phyloP scores from a whole-genome alignment of 2,329 filamentous ascomycete genomes.

The Diaporthe capsici region DNA sequence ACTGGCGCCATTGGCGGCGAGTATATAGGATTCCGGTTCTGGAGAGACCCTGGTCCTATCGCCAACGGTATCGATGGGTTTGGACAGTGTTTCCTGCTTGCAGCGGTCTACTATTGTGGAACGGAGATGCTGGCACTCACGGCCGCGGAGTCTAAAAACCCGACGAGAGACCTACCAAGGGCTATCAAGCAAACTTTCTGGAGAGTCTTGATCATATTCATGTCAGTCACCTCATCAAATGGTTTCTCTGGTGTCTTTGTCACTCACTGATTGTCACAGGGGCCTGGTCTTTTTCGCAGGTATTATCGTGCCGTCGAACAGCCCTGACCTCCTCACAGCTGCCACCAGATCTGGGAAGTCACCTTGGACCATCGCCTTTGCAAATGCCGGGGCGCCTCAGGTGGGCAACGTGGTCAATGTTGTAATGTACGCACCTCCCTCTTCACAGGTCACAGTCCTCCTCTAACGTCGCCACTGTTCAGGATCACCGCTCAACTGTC shows the following conservation, averaged over 20 bases:
- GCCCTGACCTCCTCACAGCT: slow-evolving; percentile 51
- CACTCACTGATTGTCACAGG: slow-evolving; percentile 25
- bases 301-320: slow-evolving; percentile 52
- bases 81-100: slow-evolving; percentile 53
- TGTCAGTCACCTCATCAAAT: not conserved
- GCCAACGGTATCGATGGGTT: slow-evolving; percentile 53
- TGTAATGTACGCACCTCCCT: slow-evolving; percentile 45
- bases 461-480: not conserved
- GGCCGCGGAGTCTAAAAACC: slow-evolving; percentile 51
- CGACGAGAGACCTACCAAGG: slow-evolving; percentile 49
- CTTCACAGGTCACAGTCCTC: no score
- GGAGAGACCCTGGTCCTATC: slow-evolving; percentile 52
- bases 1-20: slow-evolving; percentile 53
- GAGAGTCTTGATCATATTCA: slow-evolving; percentile 51
- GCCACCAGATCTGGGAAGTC: slow-evolving; percentile 49
- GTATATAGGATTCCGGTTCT: slow-evolving; percentile 53
- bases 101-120: slow-evolving; percentile 54
- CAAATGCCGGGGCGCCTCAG: slow-evolving; percentile 48
- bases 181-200: slow-evolving; percentile 51
- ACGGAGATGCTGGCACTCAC: slow-evolving; percentile 55
- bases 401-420: slow-evolving; percentile 51
- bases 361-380: slow-evolving; percentile 51
- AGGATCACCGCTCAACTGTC: slow-evolving; percentile 52
- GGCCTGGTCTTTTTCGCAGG: slow-evolving; percentile 52
- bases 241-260: no score